Evolutionary conservation across 2,329 filamentous ascomycete species (phyloP), one percentile per base, ranked within the genome.

Genomic region (Ophiostoma quercus): DNA sequence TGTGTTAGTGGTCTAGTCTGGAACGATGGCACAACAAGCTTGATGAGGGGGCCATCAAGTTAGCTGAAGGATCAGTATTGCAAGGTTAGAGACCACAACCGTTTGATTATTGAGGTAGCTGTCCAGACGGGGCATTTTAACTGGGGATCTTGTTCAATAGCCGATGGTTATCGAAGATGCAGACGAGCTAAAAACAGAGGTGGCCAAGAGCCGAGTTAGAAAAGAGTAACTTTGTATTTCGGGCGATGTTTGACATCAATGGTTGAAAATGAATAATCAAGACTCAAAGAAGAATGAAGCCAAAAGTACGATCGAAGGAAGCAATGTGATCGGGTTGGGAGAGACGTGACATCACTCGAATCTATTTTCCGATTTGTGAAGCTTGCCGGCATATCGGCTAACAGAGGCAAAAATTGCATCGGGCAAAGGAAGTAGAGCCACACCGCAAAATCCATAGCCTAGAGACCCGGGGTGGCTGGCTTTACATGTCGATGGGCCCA

Each of bases 11-110:
- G 12, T 25, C n/a, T 57, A 57, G 51, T 25, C 51, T 57, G 8
- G 51, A 25, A 25, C 51, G 51, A 57, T 57, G 51, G 51, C n/a
- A 25, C 51, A 29, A 57, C 51, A 57, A 57, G 51, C n/a, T 57
- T 57, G n/a, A 8, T 12, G 16, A n/a, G 43, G 43, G 41, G 41
- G 43, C 2, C 19, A 16, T 47, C 6, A 7, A n/a, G 14, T n/a
- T 19, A 41, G 39, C 12, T 3, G 39, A 41, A 41, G 39, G 39
- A 41, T 41, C 12, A 14, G 39, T 14, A 14, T 41, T 41, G 11
- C 9, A 3, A 14, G 12, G 39, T 41, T 3, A 9, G 39, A 47
- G 51, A 25, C 51, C 8, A 57, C n/a, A 57, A 25, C 51, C 51
- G 51, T 57, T 57, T 57, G n/a, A 25, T 25, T 25, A 11, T 25